These are phyloP conservation scores for Xylaria castorea DNA, from an alignment of 495 filamentous ascomycete genomes.

Conservation along the genomic window DNA sequence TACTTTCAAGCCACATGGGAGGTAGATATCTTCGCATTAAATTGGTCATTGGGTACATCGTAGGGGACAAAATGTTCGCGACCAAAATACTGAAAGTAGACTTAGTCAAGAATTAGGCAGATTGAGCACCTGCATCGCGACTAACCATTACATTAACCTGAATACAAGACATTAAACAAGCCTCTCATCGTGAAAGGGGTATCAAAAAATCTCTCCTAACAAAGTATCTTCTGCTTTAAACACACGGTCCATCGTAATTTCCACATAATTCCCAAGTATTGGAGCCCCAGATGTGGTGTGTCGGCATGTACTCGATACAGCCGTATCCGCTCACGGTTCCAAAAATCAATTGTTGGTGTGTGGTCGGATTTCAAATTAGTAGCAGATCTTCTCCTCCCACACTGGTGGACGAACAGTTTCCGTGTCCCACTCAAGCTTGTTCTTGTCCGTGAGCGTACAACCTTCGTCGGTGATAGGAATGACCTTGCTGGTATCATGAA, in stretches of 20 bases:
- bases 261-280: not conserved
- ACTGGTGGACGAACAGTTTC: conserved; percentile 77
- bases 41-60: not conserved
- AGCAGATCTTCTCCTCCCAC: conserved; percentile 73
- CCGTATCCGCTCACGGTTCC: not conserved
- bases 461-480: conserved; percentile 86
- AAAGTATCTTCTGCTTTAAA: not conserved
- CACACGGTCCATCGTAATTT: conserved; percentile 1
- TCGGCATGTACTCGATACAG: not conserved
- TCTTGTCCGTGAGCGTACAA: conserved; percentile 80
- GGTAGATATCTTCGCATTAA: not conserved
- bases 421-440: conserved; percentile 76
- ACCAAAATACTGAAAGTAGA: not conserved
- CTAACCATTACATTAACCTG: conserved; percentile 11
- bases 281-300: not conserved
- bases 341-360: not conserved
- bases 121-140: not conserved
- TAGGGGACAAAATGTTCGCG: not conserved
- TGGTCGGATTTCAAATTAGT: conserved; percentile 41
- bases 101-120: not conserved
- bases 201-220: conserved; percentile 12
- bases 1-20: not conserved
- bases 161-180: not conserved
- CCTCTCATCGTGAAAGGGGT: conserved; percentile 18
- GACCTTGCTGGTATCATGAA: conserved; percentile 70